Evolutionary conservation across 2,329 filamentous ascomycete species (phyloP).

Genomic region (Neonectria magnoliae): DNA sequence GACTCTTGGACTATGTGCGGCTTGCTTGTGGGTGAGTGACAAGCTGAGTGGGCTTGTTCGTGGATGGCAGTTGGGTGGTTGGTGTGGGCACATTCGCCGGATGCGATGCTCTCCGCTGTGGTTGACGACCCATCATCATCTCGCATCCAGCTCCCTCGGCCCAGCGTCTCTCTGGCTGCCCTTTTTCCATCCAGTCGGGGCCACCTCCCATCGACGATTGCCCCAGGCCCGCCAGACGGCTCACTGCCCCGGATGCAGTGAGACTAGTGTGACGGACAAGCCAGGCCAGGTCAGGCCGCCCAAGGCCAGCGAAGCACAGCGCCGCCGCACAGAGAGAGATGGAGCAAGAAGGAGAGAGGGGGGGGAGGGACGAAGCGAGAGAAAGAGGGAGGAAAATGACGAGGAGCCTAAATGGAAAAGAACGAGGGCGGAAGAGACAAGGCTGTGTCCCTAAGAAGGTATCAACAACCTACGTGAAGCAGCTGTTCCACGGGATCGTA

Average conservation of each 20-base stretch:
- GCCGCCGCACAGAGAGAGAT: background rate
- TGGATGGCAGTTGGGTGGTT: slow-evolving; percentile 22
- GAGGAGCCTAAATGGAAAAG: background rate
- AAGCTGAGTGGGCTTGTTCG: slow-evolving; percentile 20
- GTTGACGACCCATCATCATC: slow-evolving; percentile 19
- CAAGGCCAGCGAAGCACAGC: background rate
- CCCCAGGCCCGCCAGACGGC: slow-evolving; percentile 3
- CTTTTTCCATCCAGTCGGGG: background rate
- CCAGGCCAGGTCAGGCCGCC: background rate
- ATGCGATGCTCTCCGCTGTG: slow-evolving; percentile 32
- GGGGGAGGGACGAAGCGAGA: too few species aligned
- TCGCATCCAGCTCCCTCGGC: slow-evolving; percentile 11
- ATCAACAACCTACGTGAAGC: background rate
- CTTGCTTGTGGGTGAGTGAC: slow-evolving; percentile 4
- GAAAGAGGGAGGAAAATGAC: background rate
- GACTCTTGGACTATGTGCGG: slow-evolving; percentile 14
- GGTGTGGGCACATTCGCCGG: slow-evolving; percentile 33
- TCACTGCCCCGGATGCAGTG: slow-evolving; percentile 17
- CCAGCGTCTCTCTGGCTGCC: background rate
- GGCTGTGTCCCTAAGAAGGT: slow-evolving; percentile 4
- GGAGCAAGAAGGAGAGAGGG: background rate
- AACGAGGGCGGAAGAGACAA: slow-evolving; percentile 4
- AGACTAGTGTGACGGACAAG: slow-evolving; percentile 22
- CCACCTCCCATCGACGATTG: slow-evolving; percentile 9
- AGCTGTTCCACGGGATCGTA: background rate